These are phyloP conservation scores for Sporobolomyces phaffii DNA, from an alignment of 768 basidiomycete genomes.

Conservation along the genomic window DNA sequence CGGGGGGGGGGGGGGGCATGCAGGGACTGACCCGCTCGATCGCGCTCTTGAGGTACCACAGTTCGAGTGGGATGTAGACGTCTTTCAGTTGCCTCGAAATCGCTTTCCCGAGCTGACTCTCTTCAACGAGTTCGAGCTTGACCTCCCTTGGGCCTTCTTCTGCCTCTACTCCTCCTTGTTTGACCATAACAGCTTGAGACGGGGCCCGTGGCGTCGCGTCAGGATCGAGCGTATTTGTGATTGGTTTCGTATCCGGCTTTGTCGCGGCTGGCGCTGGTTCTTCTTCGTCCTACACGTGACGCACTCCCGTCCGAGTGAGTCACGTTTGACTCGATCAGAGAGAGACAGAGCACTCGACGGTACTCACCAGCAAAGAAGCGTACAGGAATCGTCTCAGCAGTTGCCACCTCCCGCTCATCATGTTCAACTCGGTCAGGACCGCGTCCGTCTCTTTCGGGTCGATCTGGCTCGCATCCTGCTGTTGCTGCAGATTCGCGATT, in stretches of 20 bases:
- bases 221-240: constrained; percentile 55
- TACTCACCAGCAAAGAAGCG: constrained; percentile 62
- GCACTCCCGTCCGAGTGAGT: not conserved
- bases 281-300: constrained; percentile 31
- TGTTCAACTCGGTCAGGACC: constrained; percentile 75
- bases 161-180: constrained; percentile 46
- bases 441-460: constrained; percentile 91
- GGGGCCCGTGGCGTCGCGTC: constrained; percentile 65
- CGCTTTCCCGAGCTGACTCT: constrained; percentile 16
- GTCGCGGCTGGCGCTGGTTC: constrained; percentile 7
- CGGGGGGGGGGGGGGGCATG: not conserved
- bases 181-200: too few relatives aligned
- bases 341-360: too few relatives aligned
- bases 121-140: constrained; percentile 31
- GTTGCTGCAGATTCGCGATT: not conserved
- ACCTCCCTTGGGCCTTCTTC: constrained; percentile 6
- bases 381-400: constrained; percentile 80
- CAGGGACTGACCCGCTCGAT: constrained; percentile 64
- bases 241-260: not conserved
- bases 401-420: constrained; percentile 86
- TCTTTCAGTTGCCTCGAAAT: constrained; percentile 52
- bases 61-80: constrained; percentile 82
- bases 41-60: constrained; percentile 80
- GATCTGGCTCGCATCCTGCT: constrained; percentile 52
- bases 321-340: not conserved